Evolutionary conservation across 345 rosid genomes (phyloP), one percentile per base, ranked within the genome.

Genomic region (Rhodamnia argentea): DNA sequence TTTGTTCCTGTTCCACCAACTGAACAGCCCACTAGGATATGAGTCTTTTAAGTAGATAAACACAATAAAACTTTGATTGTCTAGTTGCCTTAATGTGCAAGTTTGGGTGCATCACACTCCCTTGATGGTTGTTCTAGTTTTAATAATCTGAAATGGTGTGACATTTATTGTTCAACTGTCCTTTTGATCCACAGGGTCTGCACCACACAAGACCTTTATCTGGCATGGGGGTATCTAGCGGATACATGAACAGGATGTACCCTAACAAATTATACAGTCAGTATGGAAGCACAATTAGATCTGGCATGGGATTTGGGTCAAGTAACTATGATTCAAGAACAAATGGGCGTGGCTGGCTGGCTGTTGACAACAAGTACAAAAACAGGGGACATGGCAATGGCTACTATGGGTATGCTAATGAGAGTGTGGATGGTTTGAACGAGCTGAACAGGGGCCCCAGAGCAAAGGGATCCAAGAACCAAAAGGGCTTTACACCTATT

Each of bases 401-500:
- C 87, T 92, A 92, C 87, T 94, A 76, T 87, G 93, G 93, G 52
- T 94, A 89, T 7, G 93, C 90, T 47, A 94, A 90, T 85, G 98
- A 94, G 57, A 92, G 84, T 88, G 82, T 89, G 76, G 98, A 96
- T 88, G 96, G 98, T 60, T 85, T 95, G 91, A 95, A 94, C 84
- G 99, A 96, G 88, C 94, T 95, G 84, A 96, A 95, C 91, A 89
- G 96, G 89, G 99, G 99, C 44, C 99, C 99, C 9, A 91, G 98
- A 83, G 96, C 96, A 5, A 95, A 94, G 92, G 93, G 94, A 27
- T 85, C 91, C 18, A 95, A 92, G 91, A 93, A 84, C 90, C 97
- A 85, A 83, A 95, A 94, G 90, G 94, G 89, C 82, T 87, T 83
- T 52, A 82, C 83, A 20, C 94, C 93, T 20, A 86, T 92, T 83